Base-by-base conservation (phyloP, 805 yeast species). In the Starmerella bombicola region DNA sequence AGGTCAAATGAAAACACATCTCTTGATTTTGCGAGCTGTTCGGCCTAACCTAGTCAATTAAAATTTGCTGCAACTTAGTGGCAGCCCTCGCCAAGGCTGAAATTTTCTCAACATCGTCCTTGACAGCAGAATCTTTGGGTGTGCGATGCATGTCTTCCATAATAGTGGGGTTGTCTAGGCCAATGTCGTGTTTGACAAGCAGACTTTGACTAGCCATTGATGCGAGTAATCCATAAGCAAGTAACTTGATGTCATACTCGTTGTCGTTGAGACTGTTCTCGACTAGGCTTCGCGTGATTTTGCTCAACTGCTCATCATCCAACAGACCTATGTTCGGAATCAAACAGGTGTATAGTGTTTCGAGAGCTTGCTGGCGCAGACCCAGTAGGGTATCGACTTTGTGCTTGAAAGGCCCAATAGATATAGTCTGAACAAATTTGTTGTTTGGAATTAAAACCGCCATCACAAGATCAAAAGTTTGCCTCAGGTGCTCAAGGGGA, bases 341-440 rank as follows among this genome's bases (percentile, higher is more conserved):
- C 25, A 32, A 16, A 6, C 10, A 21, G 21, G 21, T 7, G 17
- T 19, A 19, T 9, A 32, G 25, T 7, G 25, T 17, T 13, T 32
- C 35, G 4, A 32, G 35, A 5, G 20, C 35, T 4, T 23, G 7
- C 6, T n/a, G 25, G 12, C 35, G 67, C 43, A 74, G 71, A 44
- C 76, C 83, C 30, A 80, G 64, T 0, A 85, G 91, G 49, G 77
- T 78, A 52, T 83, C 95, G 30, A 81, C 71, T 46, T 76, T 75
- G 55, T 81, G 86, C 55, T 80, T 81, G 65, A 79, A 82, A 0
- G 93, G 93, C 1, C 95, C 95, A 73, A 84, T 81, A 35, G 78
- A 79, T 25, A 83, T 25, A 5, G 34, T 35, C 21, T 40, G 35
- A 9, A 45, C 44, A 13, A 23, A 21, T 5, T 13, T 13, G 13